Evolutionary conservation across 768 basidiomycete genomes (phyloP), one percentile per base, ranked within the genome.

Genomic region (Calocybe cyanea): DNA sequence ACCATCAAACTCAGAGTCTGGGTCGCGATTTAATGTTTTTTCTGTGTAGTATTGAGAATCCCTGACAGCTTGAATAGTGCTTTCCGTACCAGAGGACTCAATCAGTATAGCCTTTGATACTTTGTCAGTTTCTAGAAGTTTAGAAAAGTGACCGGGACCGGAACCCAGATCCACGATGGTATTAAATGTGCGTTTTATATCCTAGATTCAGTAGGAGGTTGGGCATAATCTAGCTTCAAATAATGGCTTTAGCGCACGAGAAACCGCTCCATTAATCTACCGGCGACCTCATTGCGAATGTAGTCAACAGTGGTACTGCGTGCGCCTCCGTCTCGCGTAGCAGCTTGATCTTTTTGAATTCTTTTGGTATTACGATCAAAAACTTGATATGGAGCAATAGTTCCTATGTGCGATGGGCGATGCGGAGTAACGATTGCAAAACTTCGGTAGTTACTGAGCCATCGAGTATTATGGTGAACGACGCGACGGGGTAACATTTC

Each of bases 141-240:
- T 91, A 5, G 92, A 79, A 56, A 99, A 85, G 66, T 94, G 93
- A 1, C 96, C 96, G 2, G 96, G 74, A 9, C 95, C 93, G 21
- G 92, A 83, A 1, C 92, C 91, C 20, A 97, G 68, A 67, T 99
- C 96, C 14, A 98, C 67, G 17, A 99, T 71, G 2, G 80, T 73
- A 38, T 73, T 68, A 57, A 94, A 96, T 25, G 79, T 84, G 35
- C 85, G 78, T 66, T 89, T 93, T 53, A 99, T 87, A 63, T 99
- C 95, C 95, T 98, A 57, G 3, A 36, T 37, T 35, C 21, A 5
- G 13, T 30, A 20, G 19, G 44, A 15, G 47, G 39, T 41, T 17
- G 13, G 18, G 23, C 35, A 33, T 41, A 24, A 43, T 40, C 38
- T 52, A 49, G 30, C 32, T 42, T 34, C 52, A 34, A 6, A 11